Base-by-base conservation (phyloP, 352 stramenopile genomes). In the Phytophthora constricta region DNA sequence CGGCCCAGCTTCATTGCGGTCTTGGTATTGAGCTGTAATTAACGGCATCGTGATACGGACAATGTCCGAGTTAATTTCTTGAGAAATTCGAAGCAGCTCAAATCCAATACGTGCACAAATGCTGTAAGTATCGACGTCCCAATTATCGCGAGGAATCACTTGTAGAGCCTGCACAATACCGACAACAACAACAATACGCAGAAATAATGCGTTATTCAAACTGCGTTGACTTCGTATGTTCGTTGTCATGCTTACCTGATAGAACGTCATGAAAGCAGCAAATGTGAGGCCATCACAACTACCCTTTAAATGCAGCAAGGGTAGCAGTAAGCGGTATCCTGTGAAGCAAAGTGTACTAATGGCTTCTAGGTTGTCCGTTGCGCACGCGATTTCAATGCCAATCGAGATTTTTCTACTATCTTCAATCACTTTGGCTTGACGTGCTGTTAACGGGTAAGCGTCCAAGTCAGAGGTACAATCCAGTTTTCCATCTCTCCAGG, bases 301-400 rank as follows among this genome's bases (percentile, higher is more conserved):
- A 19, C 76, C 74, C 4, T 81, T 68, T 26, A 91, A 62, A 42
- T 91, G 83, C 1, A 93, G 62, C n/a, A 93, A 49, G 17, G 87
- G 87, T 1, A 95, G 67, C 58, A 93, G 37, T 1, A 90, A 33
- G 3, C 77, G 73, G 37, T 93, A 95, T 5, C 84, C 77, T 70
- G 88, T 92, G 58, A 92, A 92, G 52, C 73, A 73, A 17, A 93
- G 58, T 4, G 59, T 41, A 11, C 71, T 70, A 31, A 91, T 83
- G 17, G 82, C 68, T 53, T 90, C 83, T 8, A 53, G 34, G 50
- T 92, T 86, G 3, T 64, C 73, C 11, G 75, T 77, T 1, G 82
- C 74, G 26, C 63, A 80, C 2, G 87, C 84, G 4, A 93, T 73
- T 33, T 95, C 87, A 23, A 93, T 65, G 4, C 60, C 84, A 19